These are phyloP conservation scores for Oryza longistaminata DNA, from an alignment of 176 grass and related monocot genomes.

Conservation along the genomic window DNA sequence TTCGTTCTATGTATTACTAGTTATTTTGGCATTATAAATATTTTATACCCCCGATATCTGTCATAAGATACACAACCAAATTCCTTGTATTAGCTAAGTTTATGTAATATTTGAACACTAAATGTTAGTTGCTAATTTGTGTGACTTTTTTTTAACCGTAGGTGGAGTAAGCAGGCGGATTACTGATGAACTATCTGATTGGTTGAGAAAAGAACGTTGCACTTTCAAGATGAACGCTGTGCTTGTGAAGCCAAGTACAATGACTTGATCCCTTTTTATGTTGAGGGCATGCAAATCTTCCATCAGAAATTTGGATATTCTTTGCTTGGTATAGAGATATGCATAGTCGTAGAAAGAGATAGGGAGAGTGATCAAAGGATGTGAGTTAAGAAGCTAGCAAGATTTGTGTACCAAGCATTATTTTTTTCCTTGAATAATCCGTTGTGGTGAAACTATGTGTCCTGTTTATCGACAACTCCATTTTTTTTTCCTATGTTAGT, in stretches of 20 bases:
- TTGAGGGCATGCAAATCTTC: not conserved
- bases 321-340: not conserved
- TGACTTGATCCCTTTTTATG: not conserved
- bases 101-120: not conserved
- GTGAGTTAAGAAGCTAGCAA: not conserved
- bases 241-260: constrained; percentile 1
- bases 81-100: too few species aligned
- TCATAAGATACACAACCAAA: too few species aligned
- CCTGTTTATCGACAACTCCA: too few species aligned
- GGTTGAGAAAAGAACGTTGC: constrained; percentile 41
- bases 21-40: too few species aligned
- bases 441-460: not conserved
- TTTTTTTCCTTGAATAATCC: not conserved
- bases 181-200: constrained; percentile 38
- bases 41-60: too few species aligned
- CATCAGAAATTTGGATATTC: not conserved
- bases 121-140: constrained; percentile 7
- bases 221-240: constrained; percentile 27
- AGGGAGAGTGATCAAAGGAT: not conserved
- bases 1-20: not conserved
- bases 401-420: not conserved
- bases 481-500: not conserved
- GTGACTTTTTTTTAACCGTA: constrained; percentile 9
- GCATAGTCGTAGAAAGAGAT: not conserved
- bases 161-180: not conserved